These are phyloP conservation scores for Arabis alpina DNA, from an alignment of 345 rosid genomes.

Conservation along the genomic window DNA sequence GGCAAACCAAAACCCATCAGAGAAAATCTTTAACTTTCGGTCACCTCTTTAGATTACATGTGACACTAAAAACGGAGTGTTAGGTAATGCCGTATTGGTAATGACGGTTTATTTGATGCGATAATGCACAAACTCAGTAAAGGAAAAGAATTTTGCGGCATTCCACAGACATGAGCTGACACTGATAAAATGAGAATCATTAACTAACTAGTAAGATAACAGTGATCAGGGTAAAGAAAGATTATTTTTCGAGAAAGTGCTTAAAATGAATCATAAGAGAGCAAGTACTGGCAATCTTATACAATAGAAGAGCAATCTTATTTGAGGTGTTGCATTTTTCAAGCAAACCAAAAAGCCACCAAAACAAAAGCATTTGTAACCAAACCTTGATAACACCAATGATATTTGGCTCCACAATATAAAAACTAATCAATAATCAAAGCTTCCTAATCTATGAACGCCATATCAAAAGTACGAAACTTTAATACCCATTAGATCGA, in stretches of 20 bases:
- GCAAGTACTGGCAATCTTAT: constrained; percentile 35
- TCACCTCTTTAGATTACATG: too few relatives aligned
- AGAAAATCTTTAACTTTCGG: too few relatives aligned
- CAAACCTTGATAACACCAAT: too few relatives aligned
- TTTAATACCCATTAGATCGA: too few relatives aligned
- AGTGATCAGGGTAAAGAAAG: constrained; percentile 10
- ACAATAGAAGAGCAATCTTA: constrained; percentile 36
- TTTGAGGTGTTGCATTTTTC: background rate
- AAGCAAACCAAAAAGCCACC: constrained; percentile 9
- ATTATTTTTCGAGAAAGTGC: constrained; percentile 29
- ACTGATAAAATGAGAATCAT: background rate
- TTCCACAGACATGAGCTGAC: constrained; percentile 6
- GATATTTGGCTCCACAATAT: background rate
- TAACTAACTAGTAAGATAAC: constrained; percentile 30
- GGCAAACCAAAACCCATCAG: too few relatives aligned
- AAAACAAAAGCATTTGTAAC: too few relatives aligned
- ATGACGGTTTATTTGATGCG: background rate
- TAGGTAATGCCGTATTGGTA: background rate
- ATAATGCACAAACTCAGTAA: constrained; percentile 6
- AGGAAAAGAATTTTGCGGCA: constrained; percentile 4
- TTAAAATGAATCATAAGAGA: constrained; percentile 1
- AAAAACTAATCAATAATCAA: constrained; percentile 6
- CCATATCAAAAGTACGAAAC: too few relatives aligned
- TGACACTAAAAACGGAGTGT: constrained; percentile 26
- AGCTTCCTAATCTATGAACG: constrained; percentile 6